phyloP scores from a whole-genome alignment of 345 rosid species.

The Euclidium syriacum region DNA sequence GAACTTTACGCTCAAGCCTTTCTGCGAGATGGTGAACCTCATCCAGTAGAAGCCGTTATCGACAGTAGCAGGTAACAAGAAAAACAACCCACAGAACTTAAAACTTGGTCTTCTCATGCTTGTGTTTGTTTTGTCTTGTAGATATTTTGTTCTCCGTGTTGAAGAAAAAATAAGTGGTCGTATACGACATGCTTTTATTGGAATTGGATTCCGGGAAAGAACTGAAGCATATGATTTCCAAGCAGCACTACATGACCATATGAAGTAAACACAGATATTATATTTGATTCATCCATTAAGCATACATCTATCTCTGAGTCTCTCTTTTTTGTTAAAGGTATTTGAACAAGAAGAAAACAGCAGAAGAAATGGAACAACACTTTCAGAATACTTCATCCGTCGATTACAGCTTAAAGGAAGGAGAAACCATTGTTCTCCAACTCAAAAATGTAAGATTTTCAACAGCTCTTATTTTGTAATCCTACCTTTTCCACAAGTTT shows the following conservation, averaged over 20 bases:
- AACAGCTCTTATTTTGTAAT: not conserved
- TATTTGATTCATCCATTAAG: not conserved
- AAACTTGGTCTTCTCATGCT: slow-evolving; percentile 9
- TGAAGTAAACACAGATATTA: slow-evolving; percentile 54
- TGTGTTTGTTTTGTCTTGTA: slow-evolving; percentile 41
- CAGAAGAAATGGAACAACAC: slow-evolving; percentile 98
- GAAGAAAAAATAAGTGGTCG: slow-evolving; percentile 97
- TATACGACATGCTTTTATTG: slow-evolving; percentile 90
- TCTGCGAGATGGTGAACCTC: slow-evolving; percentile 84
- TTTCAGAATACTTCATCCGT: slow-evolving; percentile 68
- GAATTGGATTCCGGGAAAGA: slow-evolving; percentile 97
- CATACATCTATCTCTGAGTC: not conserved
- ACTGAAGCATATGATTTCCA: slow-evolving; percentile 98
- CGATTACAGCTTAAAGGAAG: slow-evolving; percentile 92
- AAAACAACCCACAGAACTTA: not conserved
- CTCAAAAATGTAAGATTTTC: slow-evolving; percentile 62
- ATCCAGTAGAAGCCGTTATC: slow-evolving; percentile 95
- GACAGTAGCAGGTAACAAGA: slow-evolving; percentile 88
- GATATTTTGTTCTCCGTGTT: slow-evolving; percentile 97
- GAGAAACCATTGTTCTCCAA: slow-evolving; percentile 79
- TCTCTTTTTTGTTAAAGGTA: slow-evolving; percentile 43
- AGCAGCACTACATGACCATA: slow-evolving; percentile 95
- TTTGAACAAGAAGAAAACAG: slow-evolving; percentile 91
- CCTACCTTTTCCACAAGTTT: not conserved
- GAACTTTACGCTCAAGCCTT: slow-evolving; percentile 94